These are phyloP conservation scores for Nannochloropsis granulata DNA, from an alignment of 108 stramenopile genomes.

Conservation along the genomic window DNA sequence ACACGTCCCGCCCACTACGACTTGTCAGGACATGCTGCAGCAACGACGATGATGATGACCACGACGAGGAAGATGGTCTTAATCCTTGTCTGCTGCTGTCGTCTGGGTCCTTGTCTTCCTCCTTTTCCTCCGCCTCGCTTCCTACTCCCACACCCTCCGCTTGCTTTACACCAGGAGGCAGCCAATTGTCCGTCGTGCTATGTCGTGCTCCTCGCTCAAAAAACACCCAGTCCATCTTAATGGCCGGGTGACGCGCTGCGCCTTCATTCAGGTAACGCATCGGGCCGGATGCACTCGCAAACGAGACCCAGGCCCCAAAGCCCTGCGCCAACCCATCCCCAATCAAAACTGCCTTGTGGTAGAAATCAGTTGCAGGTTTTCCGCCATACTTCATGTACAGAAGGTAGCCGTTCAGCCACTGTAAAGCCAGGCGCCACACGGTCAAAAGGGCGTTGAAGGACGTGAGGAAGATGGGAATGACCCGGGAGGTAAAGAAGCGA, in stretches of 20 bases:
- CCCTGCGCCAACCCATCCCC: background rate
- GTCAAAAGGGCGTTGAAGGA: background rate
- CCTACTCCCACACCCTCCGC: background rate
- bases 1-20: background rate
- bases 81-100: no score
- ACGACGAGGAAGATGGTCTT: no score
- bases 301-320: background rate
- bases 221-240: background rate
- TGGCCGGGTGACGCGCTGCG: background rate
- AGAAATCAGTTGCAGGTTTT: background rate
- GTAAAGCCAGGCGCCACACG: background rate
- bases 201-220: background rate
- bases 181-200: background rate
- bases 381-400: background rate
- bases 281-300: background rate
- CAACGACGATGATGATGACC: background rate
- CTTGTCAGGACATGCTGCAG: background rate
- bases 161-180: background rate
- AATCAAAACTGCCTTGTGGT: background rate
- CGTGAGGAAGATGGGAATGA: background rate
- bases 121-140: background rate
- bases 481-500: no score
- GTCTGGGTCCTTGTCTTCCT: background rate
- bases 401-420: background rate
- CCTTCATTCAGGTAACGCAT: background rate